Evolutionary conservation across 345 rosid genomes (phyloP).

Genomic region (Bretschneidera sinensis): DNA sequence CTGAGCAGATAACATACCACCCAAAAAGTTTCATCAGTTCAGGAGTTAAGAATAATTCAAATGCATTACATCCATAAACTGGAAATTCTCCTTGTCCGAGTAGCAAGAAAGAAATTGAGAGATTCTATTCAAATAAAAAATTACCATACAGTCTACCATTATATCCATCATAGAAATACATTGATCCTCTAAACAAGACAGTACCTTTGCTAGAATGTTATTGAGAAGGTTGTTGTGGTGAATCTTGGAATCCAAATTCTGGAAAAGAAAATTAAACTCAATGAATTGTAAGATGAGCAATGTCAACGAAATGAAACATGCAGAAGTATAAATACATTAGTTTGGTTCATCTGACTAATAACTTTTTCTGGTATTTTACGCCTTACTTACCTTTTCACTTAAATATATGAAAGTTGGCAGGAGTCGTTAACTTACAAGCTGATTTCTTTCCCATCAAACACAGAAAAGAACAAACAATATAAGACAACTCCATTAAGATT

Average conservation of each 20-base stretch:
- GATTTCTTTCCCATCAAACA: not conserved
- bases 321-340: too few relatives aligned
- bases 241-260: slow-evolving; percentile 95
- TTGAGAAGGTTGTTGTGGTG: slow-evolving; percentile 94
- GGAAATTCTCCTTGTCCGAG: too few relatives aligned
- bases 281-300: not conserved
- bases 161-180: not conserved
- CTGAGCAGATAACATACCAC: too few relatives aligned
- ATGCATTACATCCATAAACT: too few relatives aligned
- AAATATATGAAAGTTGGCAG: not conserved
- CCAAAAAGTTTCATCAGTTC: too few relatives aligned
- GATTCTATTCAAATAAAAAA: not conserved
- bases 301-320: not conserved
- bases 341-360: too few relatives aligned
- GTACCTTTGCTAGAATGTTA: slow-evolving; percentile 90
- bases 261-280: slow-evolving; percentile 13
- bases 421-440: not conserved
- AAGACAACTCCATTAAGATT: not conserved
- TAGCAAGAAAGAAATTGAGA: not conserved
- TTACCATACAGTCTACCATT: not conserved
- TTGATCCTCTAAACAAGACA: not conserved
- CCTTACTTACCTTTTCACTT: not conserved
- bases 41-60: too few relatives aligned
- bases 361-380: too few relatives aligned
- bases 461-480: not conserved